Conservation (phyloP, 768 basidiomycete species). For the Tricholoma hemisulphureum region DNA sequence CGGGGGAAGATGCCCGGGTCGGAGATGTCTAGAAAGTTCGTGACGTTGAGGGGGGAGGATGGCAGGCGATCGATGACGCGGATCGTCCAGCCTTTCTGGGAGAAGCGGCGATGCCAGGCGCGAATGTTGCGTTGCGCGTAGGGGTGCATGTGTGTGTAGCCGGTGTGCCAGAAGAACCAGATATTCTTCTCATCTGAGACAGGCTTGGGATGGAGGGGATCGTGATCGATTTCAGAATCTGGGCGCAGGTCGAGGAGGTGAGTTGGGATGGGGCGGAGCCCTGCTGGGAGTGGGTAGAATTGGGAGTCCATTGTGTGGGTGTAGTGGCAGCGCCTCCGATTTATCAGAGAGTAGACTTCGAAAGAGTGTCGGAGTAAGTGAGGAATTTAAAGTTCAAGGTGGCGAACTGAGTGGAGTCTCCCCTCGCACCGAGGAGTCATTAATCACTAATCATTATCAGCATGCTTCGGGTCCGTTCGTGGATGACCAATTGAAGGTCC, state of each 20-base stretch:
- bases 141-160: neutral
- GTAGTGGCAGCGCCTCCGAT: too few species aligned
- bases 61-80: neutral
- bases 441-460: too few species aligned
- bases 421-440: too few species aligned
- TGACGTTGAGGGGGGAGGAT: neutral
- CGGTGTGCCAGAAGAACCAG: constrained; percentile 1
- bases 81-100: neutral
- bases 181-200: neutral
- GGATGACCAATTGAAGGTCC: too few species aligned
- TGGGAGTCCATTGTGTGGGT: neutral
- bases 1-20: neutral
- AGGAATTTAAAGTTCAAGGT: too few species aligned
- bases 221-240: constrained; percentile 1
- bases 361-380: too few species aligned
- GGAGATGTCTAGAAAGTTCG: neutral
- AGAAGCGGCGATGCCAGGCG: neutral
- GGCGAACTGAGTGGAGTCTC: too few species aligned
- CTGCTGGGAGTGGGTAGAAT: neutral
- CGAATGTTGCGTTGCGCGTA: neutral
- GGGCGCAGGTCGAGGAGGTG: neutral
- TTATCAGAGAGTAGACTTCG: too few species aligned
- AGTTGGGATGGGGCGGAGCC: neutral
- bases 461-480: too few species aligned
- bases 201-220: neutral